Evolutionary conservation across 2,329 filamentous ascomycete genomes (phyloP).

Genomic region (Davidsoniella australis): DNA sequence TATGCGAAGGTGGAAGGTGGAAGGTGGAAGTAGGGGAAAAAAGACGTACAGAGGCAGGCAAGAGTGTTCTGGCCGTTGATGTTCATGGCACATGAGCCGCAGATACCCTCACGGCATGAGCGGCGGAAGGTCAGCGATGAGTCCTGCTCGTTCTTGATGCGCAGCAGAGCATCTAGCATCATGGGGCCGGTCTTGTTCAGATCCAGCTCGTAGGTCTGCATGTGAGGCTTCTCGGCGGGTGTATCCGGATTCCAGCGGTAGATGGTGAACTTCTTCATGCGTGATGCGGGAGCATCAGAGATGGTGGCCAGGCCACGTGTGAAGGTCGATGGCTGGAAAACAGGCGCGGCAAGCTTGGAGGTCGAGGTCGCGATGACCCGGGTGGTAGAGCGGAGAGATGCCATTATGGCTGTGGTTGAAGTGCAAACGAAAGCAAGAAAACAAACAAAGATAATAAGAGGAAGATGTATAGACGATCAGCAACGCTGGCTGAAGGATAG

Average conservation of each 20-base stretch:
- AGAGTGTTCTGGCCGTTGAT: conserved; percentile 97
- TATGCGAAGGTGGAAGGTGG: neutral
- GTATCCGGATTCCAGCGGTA: conserved; percentile 97
- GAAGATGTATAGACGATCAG: neutral
- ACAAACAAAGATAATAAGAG: neutral
- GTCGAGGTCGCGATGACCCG: conserved; percentile 33
- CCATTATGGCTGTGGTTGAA: conserved; percentile 27
- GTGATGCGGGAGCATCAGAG: conserved; percentile 43
- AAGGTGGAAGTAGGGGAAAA: neutral
- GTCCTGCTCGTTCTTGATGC: conserved; percentile 98
- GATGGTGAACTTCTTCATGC: conserved; percentile 88
- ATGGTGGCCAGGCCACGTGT: conserved; percentile 38
- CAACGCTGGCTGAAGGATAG: neutral
- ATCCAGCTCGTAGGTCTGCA: conserved; percentile 91
- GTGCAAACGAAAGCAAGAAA: neutral
- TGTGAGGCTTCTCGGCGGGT: conserved; percentile 79
- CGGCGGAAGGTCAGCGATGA: conserved; percentile 90
- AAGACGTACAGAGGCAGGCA: conserved; percentile 78
- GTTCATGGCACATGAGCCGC: conserved; percentile 98
- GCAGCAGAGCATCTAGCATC: conserved; percentile 89
- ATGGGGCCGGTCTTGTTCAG: conserved; percentile 98
- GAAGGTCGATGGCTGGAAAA: conserved; percentile 25
- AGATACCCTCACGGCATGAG: conserved; percentile 95
- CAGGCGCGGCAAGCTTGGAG: conserved; percentile 24
- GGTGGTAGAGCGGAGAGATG: conserved; percentile 42